A percentile compares a stretch with the other conserved stretches of the same genome.
Evolutionary conservation across 805 yeast genomes (phyloP).

Genomic region (Candida koratica): DNA sequence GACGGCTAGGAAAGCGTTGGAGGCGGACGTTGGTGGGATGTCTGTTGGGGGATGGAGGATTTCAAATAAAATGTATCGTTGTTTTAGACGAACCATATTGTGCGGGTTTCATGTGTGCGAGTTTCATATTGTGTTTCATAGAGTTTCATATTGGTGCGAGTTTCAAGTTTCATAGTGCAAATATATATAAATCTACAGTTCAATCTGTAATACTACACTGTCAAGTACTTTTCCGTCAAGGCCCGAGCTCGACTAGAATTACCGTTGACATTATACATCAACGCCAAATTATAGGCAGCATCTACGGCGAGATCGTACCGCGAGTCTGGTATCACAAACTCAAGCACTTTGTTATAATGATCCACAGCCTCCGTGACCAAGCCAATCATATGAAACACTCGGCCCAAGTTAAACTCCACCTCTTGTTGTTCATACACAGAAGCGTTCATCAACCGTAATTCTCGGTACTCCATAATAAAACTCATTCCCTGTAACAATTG

Average conservation of each 20-base stretch:
- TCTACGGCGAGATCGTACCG: slow-evolving; percentile 62
- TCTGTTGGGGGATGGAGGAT: slow-evolving; percentile 57
- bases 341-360: slow-evolving; percentile 69
- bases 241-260: slow-evolving; percentile 61
- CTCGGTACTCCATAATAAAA: slow-evolving; percentile 67
- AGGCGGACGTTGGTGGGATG: slow-evolving; percentile 43
- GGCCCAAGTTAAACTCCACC: slow-evolving; percentile 75
- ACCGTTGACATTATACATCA: slow-evolving; percentile 74
- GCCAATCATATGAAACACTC: slow-evolving; percentile 82
- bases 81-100: slow-evolving; percentile 77
- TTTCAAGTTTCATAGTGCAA: too few species aligned
- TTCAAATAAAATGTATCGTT: slow-evolving; percentile 81
- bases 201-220: slow-evolving; percentile 37
- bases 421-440: slow-evolving; percentile 62
- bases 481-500: slow-evolving; percentile 86
- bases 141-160: too few species aligned
- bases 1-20: slow-evolving; percentile 40
- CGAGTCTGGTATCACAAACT: slow-evolving; percentile 35
- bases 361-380: slow-evolving; percentile 66
- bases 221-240: slow-evolving; percentile 63
- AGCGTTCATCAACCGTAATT: slow-evolving; percentile 40
- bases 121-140: too few species aligned
- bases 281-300: slow-evolving; percentile 80
- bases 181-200: too few species aligned
- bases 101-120: neutral